phyloP scores from a whole-genome alignment of 2,329 filamentous ascomycete genomes.

The Hypoxylon sp. region DNA sequence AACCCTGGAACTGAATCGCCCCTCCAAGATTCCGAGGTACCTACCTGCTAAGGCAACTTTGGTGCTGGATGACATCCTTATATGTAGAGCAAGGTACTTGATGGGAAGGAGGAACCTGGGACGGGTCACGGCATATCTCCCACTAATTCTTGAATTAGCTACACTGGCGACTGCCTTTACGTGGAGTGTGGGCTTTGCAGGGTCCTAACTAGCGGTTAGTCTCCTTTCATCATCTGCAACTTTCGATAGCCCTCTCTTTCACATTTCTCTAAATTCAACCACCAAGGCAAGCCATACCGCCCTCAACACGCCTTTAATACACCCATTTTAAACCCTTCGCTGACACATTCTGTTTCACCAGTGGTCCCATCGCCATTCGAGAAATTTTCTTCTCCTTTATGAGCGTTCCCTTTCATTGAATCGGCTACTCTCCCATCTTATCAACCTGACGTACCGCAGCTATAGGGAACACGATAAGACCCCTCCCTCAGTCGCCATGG shows the following conservation, averaged over 20 bases:
- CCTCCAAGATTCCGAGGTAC: slow-evolving; percentile 27
- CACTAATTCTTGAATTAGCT: slow-evolving; percentile 24
- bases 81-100: slow-evolving; percentile 5
- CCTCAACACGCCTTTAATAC: slow-evolving; percentile 21
- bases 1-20: slow-evolving; percentile 17
- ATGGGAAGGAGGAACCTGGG: slow-evolving; percentile 25
- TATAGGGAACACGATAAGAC: slow-evolving; percentile 40
- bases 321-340: slow-evolving; percentile 14
- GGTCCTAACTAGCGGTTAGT: slow-evolving; percentile 34
- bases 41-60: slow-evolving; percentile 1
- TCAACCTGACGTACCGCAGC: slow-evolving; percentile 22
- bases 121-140: slow-evolving; percentile 35
- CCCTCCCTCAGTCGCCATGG: slow-evolving; percentile 58
- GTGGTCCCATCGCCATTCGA: slow-evolving; percentile 13
- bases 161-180: slow-evolving; percentile 26
- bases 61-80: slow-evolving; percentile 1
- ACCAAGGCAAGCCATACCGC: slow-evolving; percentile 38
- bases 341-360: slow-evolving; percentile 21
- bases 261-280: slow-evolving; percentile 37
- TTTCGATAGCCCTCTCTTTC: slow-evolving; percentile 40
- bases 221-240: slow-evolving; percentile 32
- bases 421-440: slow-evolving; percentile 19
- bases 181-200: slow-evolving; percentile 33
- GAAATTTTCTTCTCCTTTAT: not conserved
- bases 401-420: slow-evolving; percentile 10